Evolutionary conservation across 257 asterid species (phyloP), one percentile per base, ranked within the genome.

Genomic region (Euphrasia confusa): DNA sequence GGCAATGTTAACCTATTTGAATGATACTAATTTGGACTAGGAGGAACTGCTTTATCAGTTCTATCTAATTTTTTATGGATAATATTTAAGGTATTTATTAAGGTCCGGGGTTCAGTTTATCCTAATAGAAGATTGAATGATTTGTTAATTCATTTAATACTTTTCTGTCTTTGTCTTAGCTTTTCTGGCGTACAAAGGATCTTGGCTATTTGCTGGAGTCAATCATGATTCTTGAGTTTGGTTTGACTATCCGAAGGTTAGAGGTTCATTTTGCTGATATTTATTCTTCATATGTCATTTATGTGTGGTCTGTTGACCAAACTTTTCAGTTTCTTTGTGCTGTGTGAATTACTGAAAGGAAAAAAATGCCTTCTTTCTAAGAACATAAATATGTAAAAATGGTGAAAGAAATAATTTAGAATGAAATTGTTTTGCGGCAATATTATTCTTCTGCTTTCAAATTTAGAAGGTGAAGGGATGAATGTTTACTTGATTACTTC

Each of bases 151-250:
- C 72, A 68, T 63, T 45, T 65, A 56, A 64, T 48, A 60, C 56
- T 54, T 47, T 65, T 62, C 71, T 50, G 37, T 7, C 68, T 56
- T 44, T 74, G 74, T 63, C 52, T 48, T 61, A 93, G 99, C 90
- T 93, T 75, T 93, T 87, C 75, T 93, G 99, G 99, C 87, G 90
- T 39, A 89, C 99, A 61, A 78, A 82, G 82, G 73, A 87, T 77
- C 76, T 83, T 61, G 97, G 99, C 62, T 93, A 89, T 83, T 75
- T 93, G 84, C 77, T 93, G 76, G 97, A 89, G 89, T 69, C 99
- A 0, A 74, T 85, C 66, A 77, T 83, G 87, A 74, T 89, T 78
- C 74, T 89, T 87, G 99, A 93, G 84, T 93, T 93, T 80, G 99
- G 99, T 67, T 79, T 89, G 77, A 66, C 88, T 71, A 54, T 83